Evolutionary conservation across 805 yeast species (phyloP).

Genomic region (Metschnikowia chrysomelidarum): DNA sequence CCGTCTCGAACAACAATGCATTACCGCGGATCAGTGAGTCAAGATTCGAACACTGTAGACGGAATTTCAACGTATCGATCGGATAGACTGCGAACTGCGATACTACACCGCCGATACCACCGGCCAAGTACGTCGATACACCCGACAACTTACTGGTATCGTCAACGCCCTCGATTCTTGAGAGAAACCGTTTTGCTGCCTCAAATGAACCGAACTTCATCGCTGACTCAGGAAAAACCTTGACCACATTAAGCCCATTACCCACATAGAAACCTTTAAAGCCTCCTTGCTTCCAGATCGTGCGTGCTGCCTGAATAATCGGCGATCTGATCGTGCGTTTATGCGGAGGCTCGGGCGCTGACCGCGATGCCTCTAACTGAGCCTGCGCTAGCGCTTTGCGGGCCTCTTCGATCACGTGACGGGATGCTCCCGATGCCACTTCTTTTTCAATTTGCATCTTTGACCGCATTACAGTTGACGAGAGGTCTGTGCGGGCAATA

Average conservation of each 20-base stretch:
- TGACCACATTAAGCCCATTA: slow-evolving; percentile 87
- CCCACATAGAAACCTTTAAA: slow-evolving; percentile 87
- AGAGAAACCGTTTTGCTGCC: slow-evolving; percentile 71
- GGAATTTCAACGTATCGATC: slow-evolving; percentile 88
- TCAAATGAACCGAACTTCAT: slow-evolving; percentile 97
- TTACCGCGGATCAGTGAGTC: slow-evolving; percentile 62
- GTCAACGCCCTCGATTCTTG: slow-evolving; percentile 70
- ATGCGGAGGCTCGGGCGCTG: slow-evolving; percentile 40
- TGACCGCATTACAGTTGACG: slow-evolving; percentile 65
- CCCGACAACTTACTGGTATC: slow-evolving; percentile 71
- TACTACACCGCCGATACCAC: slow-evolving; percentile 94
- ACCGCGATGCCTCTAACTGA: slow-evolving; percentile 27
- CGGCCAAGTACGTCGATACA: slow-evolving; percentile 81
- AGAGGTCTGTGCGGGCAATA: slow-evolving; percentile 83
- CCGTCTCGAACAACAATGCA: slow-evolving; percentile 60
- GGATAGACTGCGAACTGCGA: slow-evolving; percentile 95
- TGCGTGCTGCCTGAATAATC: slow-evolving; percentile 71
- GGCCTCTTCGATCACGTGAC: slow-evolving; percentile 36
- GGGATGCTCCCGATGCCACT: slow-evolving; percentile 35
- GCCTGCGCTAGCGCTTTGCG: slow-evolving; percentile 28
- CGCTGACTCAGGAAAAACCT: slow-evolving; percentile 96
- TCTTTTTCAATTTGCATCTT: slow-evolving; percentile 42
- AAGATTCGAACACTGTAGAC: slow-evolving; percentile 88
- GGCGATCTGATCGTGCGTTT: slow-evolving; percentile 63
- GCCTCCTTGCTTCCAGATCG: slow-evolving; percentile 88